Base-by-base conservation (phyloP, 208 protist species). In the Trypanosoma mega region DNA sequence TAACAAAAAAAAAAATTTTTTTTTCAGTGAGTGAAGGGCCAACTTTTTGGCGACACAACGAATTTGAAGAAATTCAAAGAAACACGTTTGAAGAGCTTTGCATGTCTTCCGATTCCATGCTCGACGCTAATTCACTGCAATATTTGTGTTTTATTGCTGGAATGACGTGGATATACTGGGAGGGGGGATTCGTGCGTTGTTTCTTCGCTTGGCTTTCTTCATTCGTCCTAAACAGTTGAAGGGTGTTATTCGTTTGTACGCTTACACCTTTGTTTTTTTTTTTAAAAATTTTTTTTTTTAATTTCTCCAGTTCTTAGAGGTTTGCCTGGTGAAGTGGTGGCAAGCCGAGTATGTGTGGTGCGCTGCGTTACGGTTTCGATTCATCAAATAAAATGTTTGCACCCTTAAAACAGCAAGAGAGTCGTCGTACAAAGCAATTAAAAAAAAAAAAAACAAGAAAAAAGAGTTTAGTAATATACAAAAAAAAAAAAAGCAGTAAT, bases 381-480 rank as follows among this genome's bases (percentile, higher is more conserved):
- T 39, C 34, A 39, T 6, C 34, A 12, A 12, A 12, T 39, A 16
- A 16, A 39, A 30, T 30, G 14, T 16, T 8, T 45, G 6, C 52
- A 23, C 30, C 12, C 23, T 14, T 37, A 54, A 21, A 7, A 37
- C 3, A 37, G n/a, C 6, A 20, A 54, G 29, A 36, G n/a, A 36
- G 2, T 37, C 31, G 2, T 37, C 5, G 14, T 31, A 54, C 23
- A 33, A 14, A 54, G 14, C 7, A 54, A 54, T 36, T 44, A 49
- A 36, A 8, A 16, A 49, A 1, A 33, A 24, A 60, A 48, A 49
- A 48, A 48, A 49, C 43, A 34, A 18, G 14, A 29, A 33, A 41
- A 60, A 20, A 57, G 45, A 57, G 51, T 57, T 45, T 44, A 57
- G 34, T 57, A 31, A 33, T 48, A 36, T 14, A 4, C 30, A 48